phyloP scores from a whole-genome alignment of 768 basidiomycete species.

The Suillus subalutaceus region DNA sequence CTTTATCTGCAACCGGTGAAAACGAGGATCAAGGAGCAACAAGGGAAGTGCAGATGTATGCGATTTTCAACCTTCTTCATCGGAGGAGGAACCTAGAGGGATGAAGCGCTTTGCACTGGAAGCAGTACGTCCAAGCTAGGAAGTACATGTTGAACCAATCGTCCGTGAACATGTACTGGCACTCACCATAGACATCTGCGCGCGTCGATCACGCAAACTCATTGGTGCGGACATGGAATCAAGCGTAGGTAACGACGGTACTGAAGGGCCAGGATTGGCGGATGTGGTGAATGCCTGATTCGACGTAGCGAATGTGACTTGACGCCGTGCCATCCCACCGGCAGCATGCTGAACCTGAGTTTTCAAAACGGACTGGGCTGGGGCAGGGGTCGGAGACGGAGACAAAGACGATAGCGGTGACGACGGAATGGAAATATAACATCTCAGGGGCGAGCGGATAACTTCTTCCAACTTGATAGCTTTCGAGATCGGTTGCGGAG shows the following conservation, averaged over 20 bases:
- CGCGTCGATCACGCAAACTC: slow-evolving; percentile 35
- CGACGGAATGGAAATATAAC: slow-evolving; percentile 18
- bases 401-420: slow-evolving; percentile 22
- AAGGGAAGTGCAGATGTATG: background rate
- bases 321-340: background rate
- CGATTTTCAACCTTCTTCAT: slow-evolving; percentile 27
- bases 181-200: slow-evolving; percentile 32
- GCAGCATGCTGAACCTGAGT: background rate
- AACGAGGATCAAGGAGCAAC: background rate
- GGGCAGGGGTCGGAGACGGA: background rate
- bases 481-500: slow-evolving; percentile 8
- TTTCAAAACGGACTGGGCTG: background rate
- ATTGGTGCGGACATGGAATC: slow-evolving; percentile 27
- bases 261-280: background rate
- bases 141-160: background rate
- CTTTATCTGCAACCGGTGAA: background rate
- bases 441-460: slow-evolving; percentile 8
- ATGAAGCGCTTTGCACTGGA: slow-evolving; percentile 31
- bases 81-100: slow-evolving; percentile 33
- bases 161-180: slow-evolving; percentile 2
- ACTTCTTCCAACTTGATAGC: slow-evolving; percentile 24
- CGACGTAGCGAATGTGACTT: slow-evolving; percentile 1
- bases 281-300: background rate
- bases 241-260: background rate
- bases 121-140: slow-evolving; percentile 25